Conservation (phyloP, 805 yeast species). For the Candida montana region DNA sequence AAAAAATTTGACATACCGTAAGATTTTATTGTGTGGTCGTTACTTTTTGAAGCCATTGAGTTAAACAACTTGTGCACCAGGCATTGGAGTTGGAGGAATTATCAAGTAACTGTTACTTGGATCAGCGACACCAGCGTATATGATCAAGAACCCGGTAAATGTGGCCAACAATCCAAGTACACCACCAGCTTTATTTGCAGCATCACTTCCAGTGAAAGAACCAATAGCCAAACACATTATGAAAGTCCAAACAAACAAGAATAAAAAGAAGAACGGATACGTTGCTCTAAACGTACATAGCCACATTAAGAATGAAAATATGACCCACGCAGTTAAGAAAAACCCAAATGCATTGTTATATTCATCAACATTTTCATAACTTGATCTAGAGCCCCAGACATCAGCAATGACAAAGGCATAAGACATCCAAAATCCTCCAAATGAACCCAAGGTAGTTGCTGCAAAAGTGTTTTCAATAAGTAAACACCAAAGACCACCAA, state of each 20-base stretch:
- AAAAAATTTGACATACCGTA: no score
- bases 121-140: slow-evolving; percentile 58
- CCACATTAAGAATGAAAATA: slow-evolving; percentile 55
- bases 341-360: slow-evolving; percentile 51
- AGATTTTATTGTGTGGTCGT: no score
- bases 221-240: slow-evolving; percentile 49
- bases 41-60: no score
- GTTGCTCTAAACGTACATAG: slow-evolving; percentile 55
- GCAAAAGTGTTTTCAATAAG: slow-evolving; percentile 75
- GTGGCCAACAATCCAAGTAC: slow-evolving; percentile 53
- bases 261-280: slow-evolving; percentile 52
- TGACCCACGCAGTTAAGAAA: slow-evolving; percentile 56
- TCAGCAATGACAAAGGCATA: slow-evolving; percentile 62
- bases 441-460: slow-evolving; percentile 44
- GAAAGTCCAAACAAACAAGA: slow-evolving; percentile 48
- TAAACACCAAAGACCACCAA: slow-evolving; percentile 74
- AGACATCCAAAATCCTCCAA: slow-evolving; percentile 75
- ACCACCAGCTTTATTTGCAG: slow-evolving; percentile 54
- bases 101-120: slow-evolving; percentile 53
- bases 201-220: slow-evolving; percentile 40
- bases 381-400: slow-evolving; percentile 49
- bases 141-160: slow-evolving; percentile 55
- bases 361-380: slow-evolving; percentile 41
- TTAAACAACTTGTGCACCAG: slow-evolving; percentile 34
- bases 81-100: slow-evolving; percentile 50